phyloP scores from a whole-genome alignment of 1,284 basidiomycete genomes.

The Violaceomyces palustris region DNA sequence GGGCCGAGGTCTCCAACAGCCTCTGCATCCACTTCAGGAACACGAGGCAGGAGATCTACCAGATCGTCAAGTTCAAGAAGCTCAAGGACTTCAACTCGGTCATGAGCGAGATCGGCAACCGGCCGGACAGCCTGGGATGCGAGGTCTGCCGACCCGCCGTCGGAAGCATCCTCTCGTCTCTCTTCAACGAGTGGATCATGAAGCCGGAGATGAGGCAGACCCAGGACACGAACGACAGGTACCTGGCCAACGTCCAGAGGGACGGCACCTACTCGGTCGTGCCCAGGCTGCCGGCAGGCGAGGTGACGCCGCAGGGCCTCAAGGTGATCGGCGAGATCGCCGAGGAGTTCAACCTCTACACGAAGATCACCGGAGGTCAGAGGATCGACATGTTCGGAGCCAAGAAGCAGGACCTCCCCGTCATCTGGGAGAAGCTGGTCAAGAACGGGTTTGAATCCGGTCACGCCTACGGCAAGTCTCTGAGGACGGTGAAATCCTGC shows the following conservation, averaged over 20 bases:
- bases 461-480: conserved; percentile 66
- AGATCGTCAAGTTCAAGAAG: conserved; percentile 65
- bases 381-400: conserved; percentile 72
- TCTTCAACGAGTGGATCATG: conserved; percentile 69
- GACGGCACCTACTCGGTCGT: conserved; percentile 71
- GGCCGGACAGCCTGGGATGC: conserved; percentile 62
- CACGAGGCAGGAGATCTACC: conserved; percentile 66
- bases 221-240: conserved; percentile 67
- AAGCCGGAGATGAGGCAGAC: conserved; percentile 64
- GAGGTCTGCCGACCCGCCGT: conserved; percentile 70
- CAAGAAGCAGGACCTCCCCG: conserved; percentile 68
- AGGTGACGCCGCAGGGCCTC: conserved; percentile 66
- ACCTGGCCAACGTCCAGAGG: conserved; percentile 70
- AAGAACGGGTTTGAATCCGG: conserved; percentile 70
- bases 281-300: conserved; percentile 66
- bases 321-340: conserved; percentile 67
- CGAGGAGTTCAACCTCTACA: conserved; percentile 66
- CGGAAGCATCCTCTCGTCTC: conserved; percentile 65
- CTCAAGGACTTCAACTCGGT: conserved; percentile 62
- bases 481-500: conserved; percentile 63
- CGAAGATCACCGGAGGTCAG: conserved; percentile 56
- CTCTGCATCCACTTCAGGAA: conserved; percentile 68
- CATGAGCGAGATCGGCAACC: conserved; percentile 60
- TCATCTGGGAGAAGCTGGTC: conserved; percentile 68
- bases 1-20: conserved; percentile 62